Conservation (phyloP, 2,329 filamentous ascomycete species). For the Pseudocercospora fuligena region DNA sequence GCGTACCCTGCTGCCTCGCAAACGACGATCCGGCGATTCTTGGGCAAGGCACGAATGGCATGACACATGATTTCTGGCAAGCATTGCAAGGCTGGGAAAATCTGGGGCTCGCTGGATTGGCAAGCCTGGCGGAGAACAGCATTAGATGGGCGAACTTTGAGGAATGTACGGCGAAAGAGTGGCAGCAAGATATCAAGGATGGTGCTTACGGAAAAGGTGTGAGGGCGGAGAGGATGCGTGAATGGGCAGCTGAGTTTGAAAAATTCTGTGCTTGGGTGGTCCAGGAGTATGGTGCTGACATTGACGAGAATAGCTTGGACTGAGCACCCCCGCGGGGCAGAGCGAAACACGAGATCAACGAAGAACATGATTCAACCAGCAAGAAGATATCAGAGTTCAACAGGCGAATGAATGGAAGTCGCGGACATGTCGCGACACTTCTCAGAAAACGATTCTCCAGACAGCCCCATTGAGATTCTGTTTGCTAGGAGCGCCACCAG, state of each 20-base stretch:
- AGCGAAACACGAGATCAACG: background rate
- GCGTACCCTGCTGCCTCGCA: constrained; percentile 80
- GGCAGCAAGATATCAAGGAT: constrained; percentile 73
- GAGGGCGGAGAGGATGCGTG: constrained; percentile 72
- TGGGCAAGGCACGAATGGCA: constrained; percentile 78
- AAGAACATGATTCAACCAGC: background rate
- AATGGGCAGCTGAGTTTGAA: constrained; percentile 86
- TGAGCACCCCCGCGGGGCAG: constrained; percentile 12
- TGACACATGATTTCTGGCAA: constrained; percentile 95
- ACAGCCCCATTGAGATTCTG: background rate
- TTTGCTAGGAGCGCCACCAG: background rate
- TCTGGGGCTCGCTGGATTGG: constrained; percentile 83
- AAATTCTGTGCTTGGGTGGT: constrained; percentile 90
- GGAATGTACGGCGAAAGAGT: constrained; percentile 72
- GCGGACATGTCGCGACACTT: background rate
- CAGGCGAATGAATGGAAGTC: background rate
- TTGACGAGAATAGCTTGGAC: constrained; percentile 34
- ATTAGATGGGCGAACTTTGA: constrained; percentile 89
- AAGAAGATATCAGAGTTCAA: background rate
- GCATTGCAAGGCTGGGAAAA: constrained; percentile 90
- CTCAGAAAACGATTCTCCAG: background rate
- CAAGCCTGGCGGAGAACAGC: constrained; percentile 88
- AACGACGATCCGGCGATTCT: constrained; percentile 92
- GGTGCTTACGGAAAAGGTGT: constrained; percentile 73
- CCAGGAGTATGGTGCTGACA: constrained; percentile 62